Conservation (phyloP, 257 asterid genomes). For the Osmanthus fragrans region DNA sequence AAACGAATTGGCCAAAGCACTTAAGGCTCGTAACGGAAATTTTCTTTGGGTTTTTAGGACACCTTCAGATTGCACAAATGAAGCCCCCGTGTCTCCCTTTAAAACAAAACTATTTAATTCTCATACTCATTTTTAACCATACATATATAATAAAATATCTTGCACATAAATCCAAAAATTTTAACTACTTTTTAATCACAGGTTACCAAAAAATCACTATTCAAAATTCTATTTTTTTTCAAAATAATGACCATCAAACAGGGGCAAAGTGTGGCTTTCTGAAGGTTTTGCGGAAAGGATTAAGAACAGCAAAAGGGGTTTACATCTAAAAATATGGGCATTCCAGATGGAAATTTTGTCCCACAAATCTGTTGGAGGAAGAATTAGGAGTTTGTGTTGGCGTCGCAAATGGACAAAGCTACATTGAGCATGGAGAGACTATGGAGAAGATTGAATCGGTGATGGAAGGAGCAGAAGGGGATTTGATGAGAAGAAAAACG, state of each 20-base stretch:
- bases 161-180: too few species aligned
- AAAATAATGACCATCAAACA: too few species aligned
- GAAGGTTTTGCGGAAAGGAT: constrained; percentile 33
- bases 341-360: constrained; percentile 36
- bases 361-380: constrained; percentile 24
- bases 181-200: too few species aligned
- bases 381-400: constrained; percentile 28
- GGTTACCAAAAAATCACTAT: too few species aligned
- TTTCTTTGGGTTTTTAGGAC: constrained; percentile 43
- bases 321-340: constrained; percentile 29
- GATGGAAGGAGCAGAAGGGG: constrained; percentile 25
- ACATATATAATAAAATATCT: too few species aligned
- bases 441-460: constrained; percentile 21
- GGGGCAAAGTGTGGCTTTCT: too few species aligned
- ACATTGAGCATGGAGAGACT: constrained; percentile 19
- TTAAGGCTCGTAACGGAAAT: constrained; percentile 25
- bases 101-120: too few species aligned
- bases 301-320: constrained; percentile 15
- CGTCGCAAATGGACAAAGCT: constrained; percentile 22
- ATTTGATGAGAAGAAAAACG: constrained; percentile 29
- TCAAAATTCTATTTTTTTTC: too few species aligned
- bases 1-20: constrained; percentile 35
- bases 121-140: too few species aligned
- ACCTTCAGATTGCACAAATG: too few species aligned
- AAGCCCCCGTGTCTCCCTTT: too few species aligned